These are phyloP conservation scores for Tolypocladium endophyticum DNA, from an alignment of 2,329 filamentous ascomycete genomes.

Conservation along the genomic window DNA sequence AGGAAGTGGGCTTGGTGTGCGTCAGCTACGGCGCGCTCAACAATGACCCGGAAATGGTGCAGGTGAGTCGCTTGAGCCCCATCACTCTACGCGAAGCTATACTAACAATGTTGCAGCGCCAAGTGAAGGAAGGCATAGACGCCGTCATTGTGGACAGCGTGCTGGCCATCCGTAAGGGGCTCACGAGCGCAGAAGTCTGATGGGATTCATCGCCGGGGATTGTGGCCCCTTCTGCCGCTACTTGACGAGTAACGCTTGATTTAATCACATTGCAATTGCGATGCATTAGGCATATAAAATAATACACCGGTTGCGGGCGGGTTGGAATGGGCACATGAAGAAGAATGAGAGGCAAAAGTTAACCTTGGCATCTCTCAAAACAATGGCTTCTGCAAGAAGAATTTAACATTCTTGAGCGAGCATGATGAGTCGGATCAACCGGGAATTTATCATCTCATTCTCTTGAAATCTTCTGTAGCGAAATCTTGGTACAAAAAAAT, in stretches of 20 bases:
- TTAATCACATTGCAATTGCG: background rate
- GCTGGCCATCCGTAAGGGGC: constrained; percentile 79
- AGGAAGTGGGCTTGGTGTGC: constrained; percentile 87
- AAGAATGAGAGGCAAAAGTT: background rate
- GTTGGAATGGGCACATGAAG: background rate
- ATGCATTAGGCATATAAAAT: background rate
- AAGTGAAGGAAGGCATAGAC: constrained; percentile 93
- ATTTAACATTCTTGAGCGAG: background rate
- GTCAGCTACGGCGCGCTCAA: constrained; percentile 90
- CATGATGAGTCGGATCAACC: background rate
- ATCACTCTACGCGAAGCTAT: background rate
- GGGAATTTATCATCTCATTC: background rate
- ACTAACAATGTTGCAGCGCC: constrained; percentile 43
- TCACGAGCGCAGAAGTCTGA: constrained; percentile 40
- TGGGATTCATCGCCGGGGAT: too few relatives aligned
- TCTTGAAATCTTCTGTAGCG: background rate
- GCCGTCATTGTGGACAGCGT: constrained; percentile 96
- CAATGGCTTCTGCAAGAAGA: background rate
- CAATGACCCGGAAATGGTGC: constrained; percentile 76
- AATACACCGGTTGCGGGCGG: background rate
- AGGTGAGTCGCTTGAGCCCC: constrained; percentile 43
- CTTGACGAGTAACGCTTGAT: background rate
- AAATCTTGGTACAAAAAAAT: too few relatives aligned
- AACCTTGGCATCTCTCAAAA: background rate
- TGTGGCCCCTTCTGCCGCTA: background rate